Conservation (phyloP, 2,329 filamentous ascomycete species). For the Paraphaeosphaeria sporulosa region DNA sequence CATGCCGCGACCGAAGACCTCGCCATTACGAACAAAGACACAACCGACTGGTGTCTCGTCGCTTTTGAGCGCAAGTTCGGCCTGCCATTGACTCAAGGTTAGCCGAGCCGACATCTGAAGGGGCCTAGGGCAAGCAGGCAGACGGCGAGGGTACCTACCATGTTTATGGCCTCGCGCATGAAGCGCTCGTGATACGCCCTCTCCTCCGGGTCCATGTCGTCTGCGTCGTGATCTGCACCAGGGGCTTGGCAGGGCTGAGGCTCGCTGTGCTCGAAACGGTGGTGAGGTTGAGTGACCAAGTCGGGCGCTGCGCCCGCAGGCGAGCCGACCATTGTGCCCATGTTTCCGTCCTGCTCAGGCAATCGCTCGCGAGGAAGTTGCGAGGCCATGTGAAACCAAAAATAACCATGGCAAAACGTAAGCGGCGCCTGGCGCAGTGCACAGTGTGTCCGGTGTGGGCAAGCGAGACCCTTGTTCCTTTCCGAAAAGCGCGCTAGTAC, state of each 20-base stretch:
- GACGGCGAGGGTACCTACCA: slow-evolving; percentile 64
- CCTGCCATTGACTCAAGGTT: slow-evolving; percentile 60
- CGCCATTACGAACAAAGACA: slow-evolving; percentile 82
- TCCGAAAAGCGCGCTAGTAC: slow-evolving; percentile 1
- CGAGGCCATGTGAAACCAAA: slow-evolving; percentile 16
- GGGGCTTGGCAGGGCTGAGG: slow-evolving; percentile 36
- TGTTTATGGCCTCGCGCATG: slow-evolving; percentile 85
- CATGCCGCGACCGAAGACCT: slow-evolving; percentile 88
- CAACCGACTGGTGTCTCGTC: slow-evolving; percentile 98
- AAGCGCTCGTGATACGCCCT: slow-evolving; percentile 66
- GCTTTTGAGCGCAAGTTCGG: slow-evolving; percentile 77
- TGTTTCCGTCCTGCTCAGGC: slow-evolving; percentile 1
- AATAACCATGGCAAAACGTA: slow-evolving; percentile 22
- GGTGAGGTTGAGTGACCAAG: not conserved
- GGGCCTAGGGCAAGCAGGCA: not conserved
- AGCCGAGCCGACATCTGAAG: slow-evolving; percentile 18
- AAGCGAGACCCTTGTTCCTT: slow-evolving; percentile 10
- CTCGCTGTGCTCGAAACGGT: slow-evolving; percentile 12
- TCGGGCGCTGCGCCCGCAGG: slow-evolving; percentile 6
- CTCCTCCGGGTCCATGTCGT: slow-evolving; percentile 46
- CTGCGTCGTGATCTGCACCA: slow-evolving; percentile 32
- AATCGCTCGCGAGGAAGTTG: slow-evolving; percentile 3
- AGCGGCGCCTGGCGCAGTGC: slow-evolving; percentile 14
- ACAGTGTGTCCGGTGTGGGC: slow-evolving; percentile 8
- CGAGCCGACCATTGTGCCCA: not conserved